Conservation (phyloP, 116 monocot species). For the Zostera marina region DNA sequence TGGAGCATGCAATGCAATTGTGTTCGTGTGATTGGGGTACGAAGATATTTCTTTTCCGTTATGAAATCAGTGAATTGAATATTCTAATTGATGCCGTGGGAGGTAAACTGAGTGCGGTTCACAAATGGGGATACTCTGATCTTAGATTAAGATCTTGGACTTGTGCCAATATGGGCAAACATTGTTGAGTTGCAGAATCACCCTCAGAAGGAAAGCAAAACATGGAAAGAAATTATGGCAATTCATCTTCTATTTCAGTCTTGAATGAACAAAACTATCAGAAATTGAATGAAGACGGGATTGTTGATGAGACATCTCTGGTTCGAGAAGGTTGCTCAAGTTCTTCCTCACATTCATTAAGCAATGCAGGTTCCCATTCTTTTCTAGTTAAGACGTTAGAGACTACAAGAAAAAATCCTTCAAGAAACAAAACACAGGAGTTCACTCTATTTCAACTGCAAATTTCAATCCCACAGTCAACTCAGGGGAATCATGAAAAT, state of each 20-base stretch:
- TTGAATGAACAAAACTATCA: not conserved
- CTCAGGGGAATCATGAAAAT: conserved; percentile 5
- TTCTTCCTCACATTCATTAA: not conserved
- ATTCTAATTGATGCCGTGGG: conserved; percentile 53
- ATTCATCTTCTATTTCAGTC: not conserved
- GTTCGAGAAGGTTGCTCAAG: conserved; percentile 4
- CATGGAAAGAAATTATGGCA: not conserved
- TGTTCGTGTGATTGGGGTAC: conserved; percentile 59
- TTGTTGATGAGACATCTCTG: conserved; percentile 3
- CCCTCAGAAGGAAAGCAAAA: not conserved
- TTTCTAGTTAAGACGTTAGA: not conserved
- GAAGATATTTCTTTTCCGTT: conserved; percentile 48
- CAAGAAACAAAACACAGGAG: conserved; percentile 7
- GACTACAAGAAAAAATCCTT: not conserved
- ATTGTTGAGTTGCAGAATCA: not conserved
- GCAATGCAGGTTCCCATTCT: not conserved
- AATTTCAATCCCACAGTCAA: conserved; percentile 5
- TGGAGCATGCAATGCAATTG: conserved; percentile 60
- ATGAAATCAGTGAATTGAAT: conserved; percentile 61
- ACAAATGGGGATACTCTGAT: conserved; percentile 53
- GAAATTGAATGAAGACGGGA: conserved; percentile 2
- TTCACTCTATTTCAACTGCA: not conserved
- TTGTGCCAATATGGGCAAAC: conserved; percentile 25
- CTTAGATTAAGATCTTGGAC: conserved; percentile 73
- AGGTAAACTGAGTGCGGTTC: conserved; percentile 59